These are phyloP conservation scores for Picochlorum sp. DNA, from an alignment of 139 green algal species.

Conservation along the genomic window DNA sequence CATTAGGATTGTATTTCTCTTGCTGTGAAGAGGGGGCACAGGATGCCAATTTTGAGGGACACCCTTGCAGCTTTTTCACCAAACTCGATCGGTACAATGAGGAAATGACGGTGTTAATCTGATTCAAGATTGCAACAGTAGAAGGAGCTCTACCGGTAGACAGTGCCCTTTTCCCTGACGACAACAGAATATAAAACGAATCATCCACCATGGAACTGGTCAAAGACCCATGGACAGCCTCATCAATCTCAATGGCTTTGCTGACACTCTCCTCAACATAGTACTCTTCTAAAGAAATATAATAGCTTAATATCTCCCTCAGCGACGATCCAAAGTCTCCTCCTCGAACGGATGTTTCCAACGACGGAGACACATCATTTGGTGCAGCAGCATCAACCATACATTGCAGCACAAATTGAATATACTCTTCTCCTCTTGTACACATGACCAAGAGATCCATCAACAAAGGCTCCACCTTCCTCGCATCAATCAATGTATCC, in stretches of 20 bases:
- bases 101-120: constrained; percentile 34
- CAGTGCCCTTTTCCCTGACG: constrained; percentile 62
- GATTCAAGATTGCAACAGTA: constrained; percentile 36
- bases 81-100: constrained; percentile 28
- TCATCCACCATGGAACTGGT: constrained; percentile 90
- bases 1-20: constrained; percentile 5
- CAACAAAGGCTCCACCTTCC: constrained; percentile 55
- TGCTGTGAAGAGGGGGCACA: constrained; percentile 7
- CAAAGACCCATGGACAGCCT: constrained; percentile 49
- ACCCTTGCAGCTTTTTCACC: constrained; percentile 32
- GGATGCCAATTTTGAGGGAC: constrained; percentile 5
- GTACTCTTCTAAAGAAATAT: constrained; percentile 86
- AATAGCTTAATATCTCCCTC: constrained; percentile 76
- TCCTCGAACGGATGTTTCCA: constrained; percentile 39
- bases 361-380: constrained; percentile 12
- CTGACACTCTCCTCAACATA: constrained; percentile 80
- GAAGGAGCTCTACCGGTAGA: constrained; percentile 48
- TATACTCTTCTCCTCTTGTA: constrained; percentile 86
- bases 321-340: constrained; percentile 49
- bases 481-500: constrained; percentile 33
- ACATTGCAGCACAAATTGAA: constrained; percentile 63
- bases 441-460: constrained; percentile 77
- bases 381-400: constrained; percentile 43
- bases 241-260: constrained; percentile 86
- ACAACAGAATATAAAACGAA: constrained; percentile 89